Evolutionary conservation across 371 early-diverging fungal genomes (phyloP).

Genomic region (Rhizopus arrhizus): DNA sequence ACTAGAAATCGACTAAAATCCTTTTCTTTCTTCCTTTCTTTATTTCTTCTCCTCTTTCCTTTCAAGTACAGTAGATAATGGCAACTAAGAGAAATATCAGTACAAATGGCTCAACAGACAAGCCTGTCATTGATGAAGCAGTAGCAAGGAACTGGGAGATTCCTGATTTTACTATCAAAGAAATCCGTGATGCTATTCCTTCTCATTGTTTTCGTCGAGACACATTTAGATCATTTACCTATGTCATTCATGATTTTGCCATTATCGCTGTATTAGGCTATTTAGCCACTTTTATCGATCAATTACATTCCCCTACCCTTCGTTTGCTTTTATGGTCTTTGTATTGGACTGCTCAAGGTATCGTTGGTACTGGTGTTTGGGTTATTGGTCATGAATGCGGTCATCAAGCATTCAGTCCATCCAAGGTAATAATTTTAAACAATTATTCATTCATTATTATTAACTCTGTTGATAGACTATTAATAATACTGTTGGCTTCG

Average conservation of each 20-base stretch:
- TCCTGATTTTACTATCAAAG: slow-evolving; percentile 83
- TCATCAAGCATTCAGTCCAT: slow-evolving; percentile 81
- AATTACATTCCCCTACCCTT: slow-evolving; percentile 45
- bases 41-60: neutral
- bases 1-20: neutral
- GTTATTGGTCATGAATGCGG: slow-evolving; percentile 90
- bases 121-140: slow-evolving; percentile 31
- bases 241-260: slow-evolving; percentile 71
- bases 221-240: slow-evolving; percentile 68
- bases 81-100: slow-evolving; percentile 6
- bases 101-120: slow-evolving; percentile 1
- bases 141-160: slow-evolving; percentile 59
- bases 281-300: slow-evolving; percentile 71
- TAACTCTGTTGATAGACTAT: slow-evolving; percentile 35
- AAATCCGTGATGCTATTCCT: slow-evolving; percentile 83
- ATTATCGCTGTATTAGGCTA: slow-evolving; percentile 60
- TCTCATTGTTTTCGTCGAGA: slow-evolving; percentile 85
- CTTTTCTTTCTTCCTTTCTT: neutral
- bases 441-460: neutral
- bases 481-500: slow-evolving; percentile 80
- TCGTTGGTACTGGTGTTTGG: slow-evolving; percentile 86
- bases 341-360: slow-evolving; percentile 82
- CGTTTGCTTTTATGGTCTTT: slow-evolving; percentile 68
- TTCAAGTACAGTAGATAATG: neutral
- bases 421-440: slow-evolving; percentile 38